Conservation (phyloP, 2,329 filamentous ascomycete genomes). For the Corinectria fuckeliana region DNA sequence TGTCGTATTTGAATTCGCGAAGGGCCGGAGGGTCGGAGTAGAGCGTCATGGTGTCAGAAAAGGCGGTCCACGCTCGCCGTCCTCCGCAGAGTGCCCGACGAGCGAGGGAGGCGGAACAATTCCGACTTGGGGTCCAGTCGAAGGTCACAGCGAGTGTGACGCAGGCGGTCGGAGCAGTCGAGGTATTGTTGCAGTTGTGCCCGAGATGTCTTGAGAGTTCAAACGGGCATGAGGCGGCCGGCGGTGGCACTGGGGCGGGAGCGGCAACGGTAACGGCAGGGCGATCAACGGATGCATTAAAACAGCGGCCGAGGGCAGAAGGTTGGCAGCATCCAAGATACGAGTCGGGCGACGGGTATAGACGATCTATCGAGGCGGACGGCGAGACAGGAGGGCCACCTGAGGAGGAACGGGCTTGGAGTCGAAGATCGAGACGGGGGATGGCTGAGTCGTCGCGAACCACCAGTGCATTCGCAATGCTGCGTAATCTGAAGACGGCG, state of each 20-base stretch:
- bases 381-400: background rate
- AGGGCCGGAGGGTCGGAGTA: slow-evolving; percentile 62
- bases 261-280: slow-evolving; percentile 20
- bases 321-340: slow-evolving; percentile 12
- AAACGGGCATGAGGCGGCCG: slow-evolving; percentile 34
- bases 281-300: slow-evolving; percentile 37
- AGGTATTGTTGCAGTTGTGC: slow-evolving; percentile 13
- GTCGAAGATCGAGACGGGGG: slow-evolving; percentile 1
- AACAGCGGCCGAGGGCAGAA: slow-evolving; percentile 16
- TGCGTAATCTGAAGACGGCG: background rate
- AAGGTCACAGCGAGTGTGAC: slow-evolving; percentile 4
- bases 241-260: slow-evolving; percentile 26
- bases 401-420: background rate
- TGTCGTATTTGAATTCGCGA: slow-evolving; percentile 63
- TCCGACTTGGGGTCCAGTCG: slow-evolving; percentile 23
- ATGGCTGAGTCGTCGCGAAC: slow-evolving; percentile 2
- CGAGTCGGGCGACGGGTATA: slow-evolving; percentile 1
- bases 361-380: slow-evolving; percentile 1
- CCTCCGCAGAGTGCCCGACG: slow-evolving; percentile 66
- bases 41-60: slow-evolving; percentile 55
- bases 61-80: slow-evolving; percentile 60
- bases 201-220: slow-evolving; percentile 22
- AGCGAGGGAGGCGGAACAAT: slow-evolving; percentile 46
- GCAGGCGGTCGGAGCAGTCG: slow-evolving; percentile 20
- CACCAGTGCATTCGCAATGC: background rate